Conservation (phyloP, 2,329 filamentous ascomycete genomes). For the Chaetomium strumarium region DNA sequence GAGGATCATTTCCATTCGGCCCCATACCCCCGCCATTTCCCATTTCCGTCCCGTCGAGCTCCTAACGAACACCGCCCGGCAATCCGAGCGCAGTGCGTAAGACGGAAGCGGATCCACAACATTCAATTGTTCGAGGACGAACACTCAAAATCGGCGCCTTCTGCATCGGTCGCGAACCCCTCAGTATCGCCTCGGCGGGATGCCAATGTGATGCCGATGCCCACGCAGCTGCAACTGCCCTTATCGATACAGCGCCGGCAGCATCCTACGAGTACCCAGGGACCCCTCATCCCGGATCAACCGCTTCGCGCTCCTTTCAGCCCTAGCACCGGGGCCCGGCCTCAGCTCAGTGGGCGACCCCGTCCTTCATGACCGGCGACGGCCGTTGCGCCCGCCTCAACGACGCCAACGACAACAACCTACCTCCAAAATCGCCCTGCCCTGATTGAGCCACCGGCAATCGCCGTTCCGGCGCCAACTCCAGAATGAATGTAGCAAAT, state of each 20-base stretch:
- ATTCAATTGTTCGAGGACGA: background rate
- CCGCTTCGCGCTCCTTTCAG: constrained; percentile 9
- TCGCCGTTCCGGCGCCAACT: constrained; percentile 17
- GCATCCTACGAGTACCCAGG: constrained; percentile 2
- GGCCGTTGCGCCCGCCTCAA: constrained; percentile 13
- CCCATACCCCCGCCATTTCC: constrained; percentile 5
- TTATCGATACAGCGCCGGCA: constrained; percentile 22
- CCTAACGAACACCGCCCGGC: constrained; percentile 1
- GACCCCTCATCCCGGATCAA: constrained; percentile 16
- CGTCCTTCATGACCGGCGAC: constrained; percentile 25
- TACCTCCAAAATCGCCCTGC: background rate
- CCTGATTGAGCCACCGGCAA: constrained; percentile 7
- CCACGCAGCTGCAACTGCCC: constrained; percentile 4
- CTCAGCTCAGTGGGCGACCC: constrained; percentile 15
- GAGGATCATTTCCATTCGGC: constrained; percentile 21
- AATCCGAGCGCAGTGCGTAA: constrained; percentile 10
- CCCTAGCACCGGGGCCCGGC: constrained; percentile 24
- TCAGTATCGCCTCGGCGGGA: constrained; percentile 5
- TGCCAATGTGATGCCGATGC: constrained; percentile 18
- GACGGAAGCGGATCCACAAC: constrained; percentile 9
- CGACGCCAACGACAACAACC: constrained; percentile 11
- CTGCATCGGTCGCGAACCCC: constrained; percentile 1
- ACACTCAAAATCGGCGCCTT: background rate
- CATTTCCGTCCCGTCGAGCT: background rate
- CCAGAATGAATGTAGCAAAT: constrained; percentile 25